phyloP scores from a whole-genome alignment of 148 eudicot genomes.

The Camellia granthamiana region DNA sequence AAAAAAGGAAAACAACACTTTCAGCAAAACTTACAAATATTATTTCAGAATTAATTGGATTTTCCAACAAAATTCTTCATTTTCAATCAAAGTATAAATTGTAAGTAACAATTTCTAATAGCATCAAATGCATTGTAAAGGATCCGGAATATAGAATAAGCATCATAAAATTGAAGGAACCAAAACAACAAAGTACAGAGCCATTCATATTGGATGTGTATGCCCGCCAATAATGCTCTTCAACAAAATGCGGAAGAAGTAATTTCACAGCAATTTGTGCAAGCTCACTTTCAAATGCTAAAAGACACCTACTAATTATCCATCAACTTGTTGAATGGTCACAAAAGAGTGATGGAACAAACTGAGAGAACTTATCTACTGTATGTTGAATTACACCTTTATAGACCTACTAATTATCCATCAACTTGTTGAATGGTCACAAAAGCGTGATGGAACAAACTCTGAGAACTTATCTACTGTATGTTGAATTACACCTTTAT shows the following conservation, averaged over 20 bases:
- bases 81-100: neutral
- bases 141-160: neutral
- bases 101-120: neutral
- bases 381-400: no score
- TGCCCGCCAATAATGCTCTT: neutral
- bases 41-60: no score
- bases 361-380: neutral
- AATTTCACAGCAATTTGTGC: neutral
- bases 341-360: neutral
- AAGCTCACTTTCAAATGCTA: neutral
- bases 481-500: no score
- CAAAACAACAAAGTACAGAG: slow-evolving; percentile 6
- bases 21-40: no score
- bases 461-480: neutral
- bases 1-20: neutral
- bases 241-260: neutral
- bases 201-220: neutral
- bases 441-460: neutral
- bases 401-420: neutral
- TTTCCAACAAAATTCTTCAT: neutral
- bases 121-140: neutral
- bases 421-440: neutral
- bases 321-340: neutral
- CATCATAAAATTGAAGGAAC: neutral
- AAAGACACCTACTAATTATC: neutral